These are phyloP conservation scores for Jaapia argillacea DNA, from an alignment of 768 basidiomycete species.

Conservation along the genomic window DNA sequence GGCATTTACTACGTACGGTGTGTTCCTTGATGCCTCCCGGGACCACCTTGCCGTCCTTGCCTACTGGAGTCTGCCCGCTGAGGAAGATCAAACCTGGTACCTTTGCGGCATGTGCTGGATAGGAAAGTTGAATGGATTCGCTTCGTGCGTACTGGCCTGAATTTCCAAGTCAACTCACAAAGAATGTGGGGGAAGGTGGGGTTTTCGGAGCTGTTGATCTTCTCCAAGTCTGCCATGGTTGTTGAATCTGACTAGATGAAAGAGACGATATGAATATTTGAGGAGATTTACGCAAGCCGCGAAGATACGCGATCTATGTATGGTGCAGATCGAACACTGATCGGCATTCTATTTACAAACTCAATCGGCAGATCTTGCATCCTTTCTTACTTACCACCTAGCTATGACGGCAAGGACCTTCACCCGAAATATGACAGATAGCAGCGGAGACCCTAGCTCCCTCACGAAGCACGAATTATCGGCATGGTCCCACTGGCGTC, in stretches of 20 bases:
- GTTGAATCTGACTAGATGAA: slow-evolving; percentile 6
- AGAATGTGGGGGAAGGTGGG: slow-evolving; percentile 36
- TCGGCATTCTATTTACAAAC: no score
- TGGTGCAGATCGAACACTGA: no score
- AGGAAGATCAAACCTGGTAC: slow-evolving; percentile 49
- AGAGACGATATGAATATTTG: no score
- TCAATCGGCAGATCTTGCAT: no score
- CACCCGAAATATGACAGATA: no score
- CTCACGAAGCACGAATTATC: no score
- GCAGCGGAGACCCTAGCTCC: no score
- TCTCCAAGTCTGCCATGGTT: slow-evolving; percentile 39
- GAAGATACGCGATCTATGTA: no score
- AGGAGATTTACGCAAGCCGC: no score
- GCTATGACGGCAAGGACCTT: no score
- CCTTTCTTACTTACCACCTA: no score
- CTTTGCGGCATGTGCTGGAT: slow-evolving; percentile 44
- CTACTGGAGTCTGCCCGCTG: slow-evolving; percentile 49
- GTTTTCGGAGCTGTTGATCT: slow-evolving; percentile 42
- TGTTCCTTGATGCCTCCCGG: slow-evolving; percentile 49
- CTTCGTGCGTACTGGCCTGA: neutral
- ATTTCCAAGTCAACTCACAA: slow-evolving; percentile 22
- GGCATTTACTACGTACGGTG: slow-evolving; percentile 30
- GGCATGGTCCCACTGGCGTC: no score
- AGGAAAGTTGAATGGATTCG: neutral
- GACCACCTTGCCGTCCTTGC: slow-evolving; percentile 36